Evolutionary conservation across 495 filamentous ascomycete genomes (phyloP), one percentile per base, ranked within the genome.

Genomic region (Podospora tetraspora): DNA sequence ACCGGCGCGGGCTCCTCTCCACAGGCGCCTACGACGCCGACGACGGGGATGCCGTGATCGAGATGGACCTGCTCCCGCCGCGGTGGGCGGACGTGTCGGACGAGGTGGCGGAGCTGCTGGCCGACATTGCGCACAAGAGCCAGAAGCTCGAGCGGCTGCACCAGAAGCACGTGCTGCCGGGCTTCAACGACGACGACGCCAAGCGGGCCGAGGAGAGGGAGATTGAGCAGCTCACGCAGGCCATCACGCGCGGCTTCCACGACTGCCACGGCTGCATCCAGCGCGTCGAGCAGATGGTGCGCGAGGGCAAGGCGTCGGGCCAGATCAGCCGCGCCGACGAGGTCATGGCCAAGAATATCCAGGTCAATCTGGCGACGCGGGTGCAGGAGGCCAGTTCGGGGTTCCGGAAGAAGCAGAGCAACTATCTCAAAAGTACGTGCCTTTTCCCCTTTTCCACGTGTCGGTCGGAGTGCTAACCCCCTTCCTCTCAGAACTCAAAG

Each of bases 1-100:
- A 98, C 82, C 90, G 92, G 71, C 90, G 91, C 62, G 91, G 94
- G 22, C 90, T 99, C 69, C 90, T 98, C 76, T 91, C 93, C 68
- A 80, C 86, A 10, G 88, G 85, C 68, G 90, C 86, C 59, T 91
- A 91, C 77, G 91, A 93, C 60, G 87, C 91, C 74, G 93, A 97
- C 77, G 85, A 87, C 71, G 94, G 93, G 69, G 95, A 98, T 77
- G 91, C 92, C 21, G 87, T 99, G 62, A 99, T 99, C 71, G 95
- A 99, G 83, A 98, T 99, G 95, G 94, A 97, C 79, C 82, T 97
- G 13, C 84, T 99, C 11, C 96, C 95, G 0, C 95, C 96, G 56
- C 89, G 94, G 63, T 99, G 95, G 96, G 88, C 93, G 67, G 96
- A 99, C 79, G 84, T 97, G 66, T 92, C 92, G 74, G 95, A 97